A percentile compares a stretch with the other conserved stretches of the same genome.
phyloP scores from a whole-genome alignment of 2,329 filamentous ascomycete species.

The Apiospora aurea region DNA sequence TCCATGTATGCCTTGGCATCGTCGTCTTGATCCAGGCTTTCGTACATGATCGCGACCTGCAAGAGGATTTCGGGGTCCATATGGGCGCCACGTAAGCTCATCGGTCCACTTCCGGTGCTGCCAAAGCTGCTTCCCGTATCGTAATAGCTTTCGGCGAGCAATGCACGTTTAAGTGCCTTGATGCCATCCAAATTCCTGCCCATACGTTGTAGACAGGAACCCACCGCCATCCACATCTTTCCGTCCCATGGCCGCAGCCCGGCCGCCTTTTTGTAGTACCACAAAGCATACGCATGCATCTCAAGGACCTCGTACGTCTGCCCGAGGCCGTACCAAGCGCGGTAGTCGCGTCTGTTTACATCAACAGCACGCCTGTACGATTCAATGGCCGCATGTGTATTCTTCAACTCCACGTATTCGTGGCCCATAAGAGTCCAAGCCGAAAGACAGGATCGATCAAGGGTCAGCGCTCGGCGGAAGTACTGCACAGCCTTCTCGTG shows the following conservation, averaged over 20 bases:
- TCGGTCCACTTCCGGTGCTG: constrained; percentile 49
- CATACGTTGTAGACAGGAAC: constrained; percentile 90
- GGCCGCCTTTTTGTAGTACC: constrained; percentile 97
- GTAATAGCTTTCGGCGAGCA: constrained; percentile 88
- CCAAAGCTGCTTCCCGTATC: constrained; percentile 67
- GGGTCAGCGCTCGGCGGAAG: constrained; percentile 88
- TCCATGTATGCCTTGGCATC: constrained; percentile 96
- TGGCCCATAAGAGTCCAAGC: constrained; percentile 99
- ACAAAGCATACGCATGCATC: constrained; percentile 96
- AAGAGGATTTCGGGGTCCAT: constrained; percentile 91
- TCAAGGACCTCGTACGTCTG: constrained; percentile 98
- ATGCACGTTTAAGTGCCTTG: constrained; percentile 89
- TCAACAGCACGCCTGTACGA: constrained; percentile 95
- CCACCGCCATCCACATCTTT: constrained; percentile 99
- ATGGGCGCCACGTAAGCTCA: constrained; percentile 60
- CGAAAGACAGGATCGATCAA: constrained; percentile 89
- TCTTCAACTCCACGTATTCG: constrained; percentile 98
- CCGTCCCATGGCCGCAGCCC: constrained; percentile 94
- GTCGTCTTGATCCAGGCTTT: constrained; percentile 76
- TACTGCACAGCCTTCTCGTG: constrained; percentile 99
- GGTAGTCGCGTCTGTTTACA: constrained; percentile 93
- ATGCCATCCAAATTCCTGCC: constrained; percentile 88
- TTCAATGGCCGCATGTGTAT: constrained; percentile 97
- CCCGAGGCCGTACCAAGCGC: constrained; percentile 96
- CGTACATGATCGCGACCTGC: constrained; percentile 89